Evolutionary conservation across 306 rosid genomes (phyloP).

Genomic region (Geum urbanum): DNA sequence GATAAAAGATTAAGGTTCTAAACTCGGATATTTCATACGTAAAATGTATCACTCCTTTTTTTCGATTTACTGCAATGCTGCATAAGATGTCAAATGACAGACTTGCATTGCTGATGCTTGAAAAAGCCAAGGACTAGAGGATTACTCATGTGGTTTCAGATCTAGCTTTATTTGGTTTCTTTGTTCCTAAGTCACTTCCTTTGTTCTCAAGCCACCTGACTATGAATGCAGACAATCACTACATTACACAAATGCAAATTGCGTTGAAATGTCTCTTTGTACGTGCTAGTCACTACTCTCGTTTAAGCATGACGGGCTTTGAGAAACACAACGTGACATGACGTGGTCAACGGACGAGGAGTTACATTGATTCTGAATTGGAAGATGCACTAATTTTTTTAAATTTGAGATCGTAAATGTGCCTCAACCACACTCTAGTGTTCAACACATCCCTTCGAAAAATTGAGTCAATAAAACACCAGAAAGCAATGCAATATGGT

Average conservation of each 20-base stretch:
- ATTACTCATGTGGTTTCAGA: background rate
- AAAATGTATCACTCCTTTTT: too few species aligned
- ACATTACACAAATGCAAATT: background rate
- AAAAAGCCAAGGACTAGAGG: background rate
- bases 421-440: background rate
- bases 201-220: background rate
- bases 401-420: background rate
- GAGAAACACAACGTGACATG: background rate
- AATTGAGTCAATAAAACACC: background rate
- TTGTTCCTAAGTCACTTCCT: background rate
- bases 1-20: too few species aligned
- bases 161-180: slow-evolving; percentile 1
- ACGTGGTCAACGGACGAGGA: background rate
- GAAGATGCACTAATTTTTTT: too few species aligned
- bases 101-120: background rate
- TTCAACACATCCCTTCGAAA: background rate
- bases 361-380: background rate
- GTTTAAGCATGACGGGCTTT: background rate
- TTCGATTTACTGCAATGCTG: too few species aligned
- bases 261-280: background rate
- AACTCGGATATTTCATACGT: too few species aligned
- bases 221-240: background rate
- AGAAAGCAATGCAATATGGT: background rate
- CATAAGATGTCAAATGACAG: too few species aligned
- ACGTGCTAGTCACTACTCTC: background rate